phyloP scores from a whole-genome alignment of 2,329 filamentous ascomycete genomes.

The Pyrenophora teres region DNA sequence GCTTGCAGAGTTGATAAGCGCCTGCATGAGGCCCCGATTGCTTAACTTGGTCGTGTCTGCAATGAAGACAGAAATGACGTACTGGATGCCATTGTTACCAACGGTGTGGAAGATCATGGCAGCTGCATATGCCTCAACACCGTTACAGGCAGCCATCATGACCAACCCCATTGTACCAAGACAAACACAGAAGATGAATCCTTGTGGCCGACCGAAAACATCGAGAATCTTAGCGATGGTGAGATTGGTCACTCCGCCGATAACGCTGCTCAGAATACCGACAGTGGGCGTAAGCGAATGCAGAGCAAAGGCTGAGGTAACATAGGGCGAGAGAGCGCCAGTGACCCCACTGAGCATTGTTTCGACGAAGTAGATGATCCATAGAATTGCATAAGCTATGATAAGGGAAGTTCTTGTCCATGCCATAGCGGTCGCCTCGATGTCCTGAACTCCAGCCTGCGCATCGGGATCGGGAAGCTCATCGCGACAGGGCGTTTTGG shows the following conservation, averaged over 20 bases:
- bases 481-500: not conserved
- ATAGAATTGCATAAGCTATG: conserved; percentile 9
- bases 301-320: conserved; percentile 43
- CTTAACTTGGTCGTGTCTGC: conserved; percentile 69
- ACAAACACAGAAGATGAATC: conserved; percentile 32
- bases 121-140: conserved; percentile 64
- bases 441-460: conserved; percentile 8
- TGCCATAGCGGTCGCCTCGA: conserved; percentile 10
- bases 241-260: conserved; percentile 43
- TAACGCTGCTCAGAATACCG: conserved; percentile 38
- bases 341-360: conserved; percentile 49
- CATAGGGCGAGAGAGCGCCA: conserved; percentile 43
- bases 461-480: not conserved
- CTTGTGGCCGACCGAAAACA: conserved; percentile 47
- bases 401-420: conserved; percentile 8
- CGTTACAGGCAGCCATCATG: conserved; percentile 67
- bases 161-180: conserved; percentile 52
- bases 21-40: conserved; percentile 66
- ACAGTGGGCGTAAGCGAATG: conserved; percentile 43
- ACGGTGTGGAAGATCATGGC: conserved; percentile 69
- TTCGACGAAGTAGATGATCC: conserved; percentile 50
- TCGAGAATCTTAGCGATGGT: conserved; percentile 48
- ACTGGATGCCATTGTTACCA: conserved; percentile 60
- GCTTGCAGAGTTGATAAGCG: conserved; percentile 41
- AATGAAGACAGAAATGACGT: conserved; percentile 60